Evolutionary conservation across 495 filamentous ascomycete species (phyloP), one percentile per base, ranked within the genome.

Genomic region (Daldinia caldariorum): DNA sequence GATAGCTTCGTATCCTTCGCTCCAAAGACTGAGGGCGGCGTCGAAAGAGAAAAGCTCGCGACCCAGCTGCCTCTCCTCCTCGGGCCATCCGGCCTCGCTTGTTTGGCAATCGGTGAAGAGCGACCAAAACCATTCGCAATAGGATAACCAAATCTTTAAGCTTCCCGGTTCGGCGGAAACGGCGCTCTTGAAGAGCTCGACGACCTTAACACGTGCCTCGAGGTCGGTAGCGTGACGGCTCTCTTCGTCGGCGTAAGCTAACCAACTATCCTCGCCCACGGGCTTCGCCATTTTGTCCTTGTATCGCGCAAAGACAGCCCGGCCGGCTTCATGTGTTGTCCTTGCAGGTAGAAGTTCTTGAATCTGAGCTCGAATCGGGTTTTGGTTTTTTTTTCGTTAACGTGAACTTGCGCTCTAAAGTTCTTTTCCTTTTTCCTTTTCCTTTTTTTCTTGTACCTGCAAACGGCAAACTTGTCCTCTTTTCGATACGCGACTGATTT

Each of bases 111-210:
- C 85, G 31, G 87, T 85, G 71, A 93, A 91, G 7, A 97, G 86
- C 18, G 89, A 89, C 73, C 91, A 87, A 66, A 97, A 86, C 84
- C 90, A 97, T 70, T 97, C 90, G 66, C 91, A 94, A 79, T 97
- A 97, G 18, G 90, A 85, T 61, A 89, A 83, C 94, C 96, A 99
- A 14, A 99, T 83, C 75, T 89, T 92, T 37, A 90, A 86, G 72
- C 94, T 97, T 60, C 86, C 89, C 47, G 90, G 88, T 75, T 98
- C 94, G 67, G 94, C 93, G 61, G 86, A 81, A 34, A 95, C 88
- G 20, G 93, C 94, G 66, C 88, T 89, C 49, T 89, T 85, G 77
- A 89, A 97, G 20, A 93, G 82, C 77, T 97, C 93, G 78, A 97
- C 87, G n/a, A 97, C 88, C 58, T 85, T 84, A 64, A 92, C 84